These are phyloP conservation scores for Solanum piurae DNA, from an alignment of 257 asterid species.

Conservation along the genomic window DNA sequence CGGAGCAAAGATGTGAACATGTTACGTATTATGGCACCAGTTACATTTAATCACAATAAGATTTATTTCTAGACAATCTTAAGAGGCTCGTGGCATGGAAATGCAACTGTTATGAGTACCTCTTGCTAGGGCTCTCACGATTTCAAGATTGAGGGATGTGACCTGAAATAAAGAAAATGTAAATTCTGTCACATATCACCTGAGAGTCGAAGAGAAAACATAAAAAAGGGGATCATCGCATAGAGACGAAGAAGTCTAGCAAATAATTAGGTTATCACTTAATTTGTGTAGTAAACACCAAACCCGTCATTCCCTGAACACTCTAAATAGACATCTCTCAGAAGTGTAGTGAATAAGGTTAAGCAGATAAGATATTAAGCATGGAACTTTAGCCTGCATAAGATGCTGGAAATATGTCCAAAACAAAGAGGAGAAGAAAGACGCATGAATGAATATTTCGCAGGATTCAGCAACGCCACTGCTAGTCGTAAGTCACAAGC, in stretches of 20 bases:
- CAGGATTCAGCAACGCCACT: not conserved
- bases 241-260: not conserved
- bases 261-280: not conserved
- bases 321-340: not conserved
- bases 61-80: not conserved
- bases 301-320: not conserved
- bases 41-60: not conserved
- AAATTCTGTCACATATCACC: not conserved
- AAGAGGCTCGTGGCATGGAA: not conserved
- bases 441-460: not conserved
- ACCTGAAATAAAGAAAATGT: constrained; percentile 41
- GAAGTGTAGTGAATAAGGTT: not conserved
- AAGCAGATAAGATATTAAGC: no score
- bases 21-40: not conserved
- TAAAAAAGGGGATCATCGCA: not conserved
- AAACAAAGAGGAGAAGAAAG: not conserved
- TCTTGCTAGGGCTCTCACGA: constrained; percentile 88
- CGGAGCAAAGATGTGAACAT: not conserved
- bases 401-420: not conserved
- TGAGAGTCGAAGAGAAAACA: not conserved
- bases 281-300: not conserved
- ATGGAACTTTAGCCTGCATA: not conserved
- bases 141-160: constrained; percentile 82
- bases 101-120: constrained; percentile 29
- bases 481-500: not conserved